Percentiles rank a stretch among this genome's conserved stretches.
Evolutionary conservation across 169 alveolate genomes (phyloP).

Genomic region (Amoebophrya sp.): DNA sequence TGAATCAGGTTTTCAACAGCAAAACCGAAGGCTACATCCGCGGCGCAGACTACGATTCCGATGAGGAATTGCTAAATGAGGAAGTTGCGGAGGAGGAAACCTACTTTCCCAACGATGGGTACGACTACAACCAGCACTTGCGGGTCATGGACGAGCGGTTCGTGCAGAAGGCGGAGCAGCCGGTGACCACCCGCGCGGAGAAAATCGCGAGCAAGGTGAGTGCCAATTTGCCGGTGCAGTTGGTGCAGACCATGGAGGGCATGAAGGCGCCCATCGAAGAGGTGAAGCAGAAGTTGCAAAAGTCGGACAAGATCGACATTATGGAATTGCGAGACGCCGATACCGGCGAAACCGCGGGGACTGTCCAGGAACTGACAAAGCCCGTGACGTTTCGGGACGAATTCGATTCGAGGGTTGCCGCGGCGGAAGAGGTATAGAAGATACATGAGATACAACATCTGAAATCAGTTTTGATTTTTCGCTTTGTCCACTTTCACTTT

Average conservation of each 20-base stretch:
- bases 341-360: background rate
- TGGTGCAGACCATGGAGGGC: background rate
- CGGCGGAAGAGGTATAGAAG: background rate
- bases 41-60: too few relatives aligned
- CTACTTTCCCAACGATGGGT: background rate
- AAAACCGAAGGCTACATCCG: too few relatives aligned
- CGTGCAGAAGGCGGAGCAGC: background rate
- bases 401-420: background rate
- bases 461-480: background rate
- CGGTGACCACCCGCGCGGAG: background rate
- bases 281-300: background rate
- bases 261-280: background rate
- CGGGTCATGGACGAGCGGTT: background rate
- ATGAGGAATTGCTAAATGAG: too few relatives aligned
- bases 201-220: background rate
- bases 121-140: background rate
- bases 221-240: background rate
- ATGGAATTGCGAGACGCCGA: background rate
- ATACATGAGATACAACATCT: too few relatives aligned
- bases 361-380: background rate
- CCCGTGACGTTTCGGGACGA: background rate
- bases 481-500: background rate
- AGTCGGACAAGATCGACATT: background rate
- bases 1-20: too few relatives aligned
- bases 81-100: background rate